Base-by-base conservation (phyloP, 1,139 yeast genomes). In the Candida tropicalis region DNA sequence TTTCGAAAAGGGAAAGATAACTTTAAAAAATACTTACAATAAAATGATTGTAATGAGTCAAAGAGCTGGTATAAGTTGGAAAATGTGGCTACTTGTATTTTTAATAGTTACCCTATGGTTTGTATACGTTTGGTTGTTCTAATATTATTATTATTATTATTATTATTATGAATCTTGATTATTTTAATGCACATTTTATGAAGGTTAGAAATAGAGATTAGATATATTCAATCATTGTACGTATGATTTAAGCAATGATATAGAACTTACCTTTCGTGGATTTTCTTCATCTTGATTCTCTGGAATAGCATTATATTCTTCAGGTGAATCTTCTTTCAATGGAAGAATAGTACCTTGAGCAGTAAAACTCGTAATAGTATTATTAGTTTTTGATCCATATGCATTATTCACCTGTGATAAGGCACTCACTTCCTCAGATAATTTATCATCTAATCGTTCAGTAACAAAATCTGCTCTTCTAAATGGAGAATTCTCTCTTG, bases 31-130 rank as follows among this genome's bases (percentile, higher is more conserved):
- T 51, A 88, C 95, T 1, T 84, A 81, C 63, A 79, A 73, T 51
- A 74, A 80, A 46, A 87, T 89, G 96, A 73, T 86, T 59, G 68
- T 77, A 9, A 87, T 90, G 91, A 91, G 95, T 44, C 82, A 84
- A 58, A 73, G 80, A 50, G 87, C 95, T 4, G 95, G 95, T 4
- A 83, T 89, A 36, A 75, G 87, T 47, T 81, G 95, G 81, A 79
- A 81, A 54, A 78, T 82, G 57, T 90, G 97, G 97, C 66, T 86
- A 32, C 59, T 71, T 11, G 81, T 90, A 47, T 84, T 88, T 61
- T 65, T 63, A 25, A 55, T 87, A 15, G 81, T 90, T 9, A 70
- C 77, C 40, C 52, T 87, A 48, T 70, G 86, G 58, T 91, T 90
- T 63, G 81, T 88, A 63, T 84, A 84, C 75, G 90, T 89, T n/a